phyloP scores from a whole-genome alignment of 148 eudicot species.

The Simmondsia chinensis region DNA sequence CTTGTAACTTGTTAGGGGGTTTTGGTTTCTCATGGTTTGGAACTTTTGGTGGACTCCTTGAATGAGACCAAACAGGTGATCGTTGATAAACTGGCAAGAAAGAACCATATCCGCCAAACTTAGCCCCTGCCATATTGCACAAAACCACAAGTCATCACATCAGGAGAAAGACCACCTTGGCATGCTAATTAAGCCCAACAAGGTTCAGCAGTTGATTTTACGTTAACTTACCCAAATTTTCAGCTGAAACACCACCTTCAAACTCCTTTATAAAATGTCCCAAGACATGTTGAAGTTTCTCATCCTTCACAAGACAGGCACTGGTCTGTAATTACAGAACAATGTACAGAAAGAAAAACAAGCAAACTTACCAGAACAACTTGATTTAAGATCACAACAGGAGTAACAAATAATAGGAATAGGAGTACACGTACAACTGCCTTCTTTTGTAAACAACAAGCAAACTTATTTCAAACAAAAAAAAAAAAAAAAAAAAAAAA shows the following conservation, averaged over 20 bases:
- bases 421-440: not conserved
- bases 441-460: not conserved
- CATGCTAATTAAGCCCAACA: constrained; percentile 4
- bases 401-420: not conserved
- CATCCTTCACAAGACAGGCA: constrained; percentile 49
- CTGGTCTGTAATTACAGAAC: not conserved
- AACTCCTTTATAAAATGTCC: constrained; percentile 95
- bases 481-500: no score
- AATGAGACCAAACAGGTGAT: constrained; percentile 52
- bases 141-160: constrained; percentile 24
- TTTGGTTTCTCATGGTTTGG: constrained; percentile 29
- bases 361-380: not conserved
- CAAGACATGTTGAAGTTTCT: constrained; percentile 81
- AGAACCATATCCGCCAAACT: constrained; percentile 91
- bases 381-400: not conserved
- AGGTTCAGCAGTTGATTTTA: constrained; percentile 5
- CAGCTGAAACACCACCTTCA: constrained; percentile 94
- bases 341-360: not conserved
- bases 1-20: constrained; percentile 40
- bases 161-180: constrained; percentile 11
- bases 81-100: constrained; percentile 79
- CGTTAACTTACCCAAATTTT: constrained; percentile 78
- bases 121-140: constrained; percentile 54
- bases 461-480: no score
- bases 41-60: constrained; percentile 50